Evolutionary conservation across 2,329 filamentous ascomycete species (phyloP), one percentile per base, ranked within the genome.

Genomic region (Venturiaceae sp.): DNA sequence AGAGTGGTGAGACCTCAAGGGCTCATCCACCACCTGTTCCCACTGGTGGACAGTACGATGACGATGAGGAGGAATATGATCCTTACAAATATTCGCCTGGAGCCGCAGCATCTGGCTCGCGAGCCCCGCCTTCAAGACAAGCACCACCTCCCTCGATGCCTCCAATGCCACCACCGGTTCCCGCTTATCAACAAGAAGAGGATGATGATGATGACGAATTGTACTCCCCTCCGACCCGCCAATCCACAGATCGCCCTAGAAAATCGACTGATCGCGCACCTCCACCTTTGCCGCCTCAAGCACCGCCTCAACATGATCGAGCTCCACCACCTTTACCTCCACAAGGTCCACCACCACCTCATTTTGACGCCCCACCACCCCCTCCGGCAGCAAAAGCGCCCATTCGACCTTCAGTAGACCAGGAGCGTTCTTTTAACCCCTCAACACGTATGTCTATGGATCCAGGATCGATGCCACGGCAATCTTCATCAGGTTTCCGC

Each of bases 1-100:
- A 77, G 58, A 94, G 89, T 1, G 72, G 84, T 53, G 90, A 95
- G 66, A 79, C 81, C 58, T 88, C 89, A 52, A 82, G 88, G 63
- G 83, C 76, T 54, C 83, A 83, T 37, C 88, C 88, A 47, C 87
- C 87, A 2, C 85, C 86, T 5, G 77, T 82, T 14, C 82, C 77
- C 46, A 82, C 78, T 34, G 66, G 69, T 1, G 41, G 23, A 16
- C 14, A 50, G 8, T 30, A n/a, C n/a, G 44, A 50, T 30, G 79
- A 83, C 28, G 85, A 88, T 30, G 14, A 16, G 3, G 23, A 23
- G 23, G 86, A 88, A 2, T 90, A 90, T 66, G 86, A 90, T 67
- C 84, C 86, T 7, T 84, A 79, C 64, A 75, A 75, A 41, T 83
- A 84, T 66, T 69, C 68, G 47, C 69, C 46, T 11, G 34, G 59